Conservation (phyloP, 257 asterid genomes). For the Solanum arcanum region DNA sequence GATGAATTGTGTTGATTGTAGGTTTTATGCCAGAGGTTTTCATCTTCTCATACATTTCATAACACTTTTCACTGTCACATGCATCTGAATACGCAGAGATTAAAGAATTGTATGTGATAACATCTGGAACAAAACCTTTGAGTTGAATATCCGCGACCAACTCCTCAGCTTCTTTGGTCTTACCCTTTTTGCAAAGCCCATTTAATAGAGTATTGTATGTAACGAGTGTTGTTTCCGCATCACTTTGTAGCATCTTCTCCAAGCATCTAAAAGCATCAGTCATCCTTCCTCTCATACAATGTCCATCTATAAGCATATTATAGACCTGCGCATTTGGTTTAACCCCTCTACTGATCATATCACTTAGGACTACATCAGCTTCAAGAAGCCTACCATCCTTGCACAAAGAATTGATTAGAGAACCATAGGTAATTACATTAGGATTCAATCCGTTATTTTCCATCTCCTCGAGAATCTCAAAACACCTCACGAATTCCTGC, state of each 20-base stretch:
- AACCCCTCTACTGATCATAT: conserved; percentile 52
- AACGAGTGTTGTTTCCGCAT: conserved; percentile 41
- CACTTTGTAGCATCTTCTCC: conserved; percentile 38
- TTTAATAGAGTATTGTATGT: conserved; percentile 57
- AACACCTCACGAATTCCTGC: conserved; percentile 45
- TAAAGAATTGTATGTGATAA: conserved; percentile 61
- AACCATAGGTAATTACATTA: conserved; percentile 48
- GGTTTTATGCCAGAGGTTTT: conserved; percentile 53
- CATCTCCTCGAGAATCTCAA: conserved; percentile 68
- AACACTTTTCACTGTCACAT: conserved; percentile 39
- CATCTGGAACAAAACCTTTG: conserved; percentile 55
- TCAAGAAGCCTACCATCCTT: conserved; percentile 52
- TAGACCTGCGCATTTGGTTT: conserved; percentile 56
- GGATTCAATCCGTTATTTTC: conserved; percentile 43
- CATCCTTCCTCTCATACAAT: conserved; percentile 37
- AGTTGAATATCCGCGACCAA: conserved; percentile 24
- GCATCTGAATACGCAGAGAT: conserved; percentile 44
- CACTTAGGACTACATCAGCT: conserved; percentile 43
- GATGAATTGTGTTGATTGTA: conserved; percentile 51
- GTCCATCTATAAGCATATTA: conserved; percentile 56
- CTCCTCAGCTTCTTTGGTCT: conserved; percentile 52
- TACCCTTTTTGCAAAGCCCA: conserved; percentile 54
- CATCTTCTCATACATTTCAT: conserved; percentile 48
- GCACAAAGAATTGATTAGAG: conserved; percentile 62
- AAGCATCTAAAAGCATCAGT: conserved; percentile 30